Evolutionary conservation across 148 eudicot species (phyloP).

Genomic region (Fagopyrum esculentum): DNA sequence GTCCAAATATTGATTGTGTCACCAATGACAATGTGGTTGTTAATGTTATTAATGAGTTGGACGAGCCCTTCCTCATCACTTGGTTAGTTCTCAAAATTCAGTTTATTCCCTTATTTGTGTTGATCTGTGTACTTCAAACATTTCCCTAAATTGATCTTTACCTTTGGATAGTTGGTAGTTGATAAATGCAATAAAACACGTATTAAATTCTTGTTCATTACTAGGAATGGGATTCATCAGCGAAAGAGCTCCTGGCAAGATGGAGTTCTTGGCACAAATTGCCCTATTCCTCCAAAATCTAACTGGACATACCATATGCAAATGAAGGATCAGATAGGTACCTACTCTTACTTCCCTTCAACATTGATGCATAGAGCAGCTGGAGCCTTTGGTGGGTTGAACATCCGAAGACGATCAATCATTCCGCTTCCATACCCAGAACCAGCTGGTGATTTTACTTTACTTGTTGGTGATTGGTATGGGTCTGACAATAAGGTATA

Average conservation of each 20-base stretch:
- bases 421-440: conserved; percentile 54
- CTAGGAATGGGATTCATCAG: conserved; percentile 78
- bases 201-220: conserved; percentile 1
- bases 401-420: conserved; percentile 40
- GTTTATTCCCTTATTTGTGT: not conserved
- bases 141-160: not conserved
- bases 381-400: conserved; percentile 73
- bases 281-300: conserved; percentile 67
- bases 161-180: not conserved
- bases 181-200: not conserved
- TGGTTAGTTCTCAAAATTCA: conserved; percentile 46
- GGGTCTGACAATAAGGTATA: conserved; percentile 61
- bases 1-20: conserved; percentile 48
- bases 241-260: conserved; percentile 83
- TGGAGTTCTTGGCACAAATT: conserved; percentile 85
- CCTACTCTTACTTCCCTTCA: conserved; percentile 63
- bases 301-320: conserved; percentile 87
- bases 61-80: conserved; percentile 77
- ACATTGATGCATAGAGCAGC: conserved; percentile 66
- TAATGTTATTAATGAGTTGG: conserved; percentile 52
- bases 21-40: conserved; percentile 75
- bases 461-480: conserved; percentile 74
- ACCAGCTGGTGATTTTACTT: conserved; percentile 45
- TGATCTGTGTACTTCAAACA: not conserved
- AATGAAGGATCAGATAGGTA: conserved; percentile 83